A percentile compares a stretch with the other conserved stretches of the same genome.
phyloP scores from a whole-genome alignment of 345 rosid species.

The Mangifera indica region DNA sequence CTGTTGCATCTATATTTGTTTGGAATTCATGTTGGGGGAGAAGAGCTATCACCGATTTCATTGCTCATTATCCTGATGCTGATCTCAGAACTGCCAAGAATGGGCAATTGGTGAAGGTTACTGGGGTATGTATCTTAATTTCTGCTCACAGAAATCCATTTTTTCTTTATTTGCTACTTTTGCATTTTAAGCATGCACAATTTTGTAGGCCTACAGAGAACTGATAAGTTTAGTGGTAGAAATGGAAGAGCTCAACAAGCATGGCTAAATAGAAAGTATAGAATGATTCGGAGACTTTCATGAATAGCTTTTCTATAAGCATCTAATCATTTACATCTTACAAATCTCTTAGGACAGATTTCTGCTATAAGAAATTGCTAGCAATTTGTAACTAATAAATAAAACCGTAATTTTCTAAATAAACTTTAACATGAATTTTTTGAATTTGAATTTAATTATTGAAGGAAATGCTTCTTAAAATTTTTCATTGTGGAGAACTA shows the following conservation, averaged over 20 bases:
- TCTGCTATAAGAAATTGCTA: neutral
- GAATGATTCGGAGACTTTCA: neutral
- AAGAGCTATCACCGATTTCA: slow-evolving; percentile 62
- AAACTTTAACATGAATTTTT: neutral
- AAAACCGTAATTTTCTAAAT: neutral
- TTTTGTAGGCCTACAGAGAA: neutral
- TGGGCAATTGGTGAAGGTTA: slow-evolving; percentile 92
- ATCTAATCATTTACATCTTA: neutral
- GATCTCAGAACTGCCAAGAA: slow-evolving; percentile 93
- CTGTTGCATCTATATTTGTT: slow-evolving; percentile 57
- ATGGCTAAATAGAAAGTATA: neutral
- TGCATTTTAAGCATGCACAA: neutral
- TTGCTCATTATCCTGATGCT: slow-evolving; percentile 76
- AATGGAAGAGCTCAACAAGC: neutral
- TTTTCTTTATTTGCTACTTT: neutral
- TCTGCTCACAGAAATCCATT: neutral
- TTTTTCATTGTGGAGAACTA: neutral
- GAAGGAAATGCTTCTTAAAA: neutral
- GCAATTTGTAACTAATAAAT: neutral
- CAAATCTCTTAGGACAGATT: neutral
- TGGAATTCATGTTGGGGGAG: slow-evolving; percentile 90
- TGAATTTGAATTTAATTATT: neutral
- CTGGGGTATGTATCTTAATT: slow-evolving; percentile 67
- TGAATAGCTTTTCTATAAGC: neutral
- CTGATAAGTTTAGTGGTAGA: neutral